Base-by-base conservation (phyloP, 1,284 basidiomycete genomes). In the Ganoderma leucocontextum region DNA sequence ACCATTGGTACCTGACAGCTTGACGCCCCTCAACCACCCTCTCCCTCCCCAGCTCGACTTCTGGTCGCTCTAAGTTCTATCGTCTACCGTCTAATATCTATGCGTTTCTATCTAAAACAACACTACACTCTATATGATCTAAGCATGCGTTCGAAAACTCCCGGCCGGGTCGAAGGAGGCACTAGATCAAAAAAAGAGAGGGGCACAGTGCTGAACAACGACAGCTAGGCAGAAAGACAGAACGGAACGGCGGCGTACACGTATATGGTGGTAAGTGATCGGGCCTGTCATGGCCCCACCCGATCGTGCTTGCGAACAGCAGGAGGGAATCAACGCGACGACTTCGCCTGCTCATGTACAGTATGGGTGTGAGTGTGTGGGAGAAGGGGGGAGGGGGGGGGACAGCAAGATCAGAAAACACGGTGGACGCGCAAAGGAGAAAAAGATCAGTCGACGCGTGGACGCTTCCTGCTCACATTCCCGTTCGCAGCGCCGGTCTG, bases 381-480 rank as follows among this genome's bases (percentile, higher is more conserved):
- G 33, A 36, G 39, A 41, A 47, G 33, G 47, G 44, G 49, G 29
- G 47, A n/a, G 55, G 38, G 61, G n/a, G 42, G 38, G 10, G 22
- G 58, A 47, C 42, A 52, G 49, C 61, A 65, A 6, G 58, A 60
- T 60, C 58, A 60, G 58, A 60, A 25, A 52, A 13, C 22, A 25
- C 49, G 9, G 38, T 29, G 42, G 8, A 39, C 35, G 62, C 65
- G 66, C 62, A 72, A 65, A 68, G 62, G 39, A 61, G 67, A n/a
- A 61, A 58, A 47, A 47, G 38, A 70, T 76, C 69, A 79, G 65
- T 80, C 80, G 71, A 76, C 60, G 67, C 80, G 79, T 58, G 77
- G 73, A 70, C 78, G 80, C 77, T 81, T 80, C 75, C 74, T 76
- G 74, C 77, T 75, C 75, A 76, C 76, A 71, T 75, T 71, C 41